Evolutionary conservation across 805 yeast species (phyloP).

Genomic region (Starmerella sirachaensis): DNA sequence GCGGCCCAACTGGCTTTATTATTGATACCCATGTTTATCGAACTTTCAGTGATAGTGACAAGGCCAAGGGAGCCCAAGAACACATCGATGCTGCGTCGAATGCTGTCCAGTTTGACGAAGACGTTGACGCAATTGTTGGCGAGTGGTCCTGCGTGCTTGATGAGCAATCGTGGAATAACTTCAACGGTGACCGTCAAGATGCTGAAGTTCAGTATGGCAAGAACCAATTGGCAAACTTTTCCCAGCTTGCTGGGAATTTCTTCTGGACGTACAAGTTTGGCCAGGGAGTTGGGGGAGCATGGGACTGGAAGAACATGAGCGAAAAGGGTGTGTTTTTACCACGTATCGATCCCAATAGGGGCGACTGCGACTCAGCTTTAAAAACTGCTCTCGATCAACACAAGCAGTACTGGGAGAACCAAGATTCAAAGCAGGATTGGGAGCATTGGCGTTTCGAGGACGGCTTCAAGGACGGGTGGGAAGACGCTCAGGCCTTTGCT

Average conservation of each 20-base stretch:
- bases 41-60: constrained; percentile 70
- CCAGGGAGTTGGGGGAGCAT: constrained; percentile 88
- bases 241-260: constrained; percentile 50
- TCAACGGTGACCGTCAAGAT: constrained; percentile 36
- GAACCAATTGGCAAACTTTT: constrained; percentile 39
- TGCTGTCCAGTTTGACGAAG: constrained; percentile 15
- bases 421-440: constrained; percentile 46
- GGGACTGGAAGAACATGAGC: constrained; percentile 77
- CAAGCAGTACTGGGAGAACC: constrained; percentile 53
- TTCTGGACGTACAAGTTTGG: constrained; percentile 89
- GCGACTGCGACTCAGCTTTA: constrained; percentile 25
- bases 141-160: constrained; percentile 86
- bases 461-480: constrained; percentile 67
- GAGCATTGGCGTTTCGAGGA: constrained; percentile 75
- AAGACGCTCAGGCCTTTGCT: constrained; percentile 59
- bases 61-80: constrained; percentile 48
- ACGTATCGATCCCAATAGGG: constrained; percentile 7
- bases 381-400: constrained; percentile 38
- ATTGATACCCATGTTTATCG: constrained; percentile 80
- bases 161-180: constrained; percentile 53
- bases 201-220: constrained; percentile 53
- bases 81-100: constrained; percentile 35
- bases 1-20: constrained; percentile 45
- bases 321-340: constrained; percentile 13
- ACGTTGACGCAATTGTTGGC: constrained; percentile 67